These are phyloP conservation scores for Paracoccidioides lutzii DNA, from an alignment of 2,329 filamentous ascomycete species.

Conservation along the genomic window DNA sequence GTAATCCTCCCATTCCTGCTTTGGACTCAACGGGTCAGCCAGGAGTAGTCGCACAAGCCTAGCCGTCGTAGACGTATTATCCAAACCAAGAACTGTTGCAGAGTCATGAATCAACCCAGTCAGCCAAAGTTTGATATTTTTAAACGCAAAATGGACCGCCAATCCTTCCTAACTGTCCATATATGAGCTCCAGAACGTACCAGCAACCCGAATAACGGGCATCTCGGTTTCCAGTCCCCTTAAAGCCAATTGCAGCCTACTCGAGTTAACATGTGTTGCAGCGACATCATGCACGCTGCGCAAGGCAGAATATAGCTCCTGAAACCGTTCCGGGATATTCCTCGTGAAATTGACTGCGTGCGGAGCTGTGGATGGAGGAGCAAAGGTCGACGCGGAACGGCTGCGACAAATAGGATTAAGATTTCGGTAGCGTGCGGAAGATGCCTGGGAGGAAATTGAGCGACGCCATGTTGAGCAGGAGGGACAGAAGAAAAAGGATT, in stretches of 20 bases:
- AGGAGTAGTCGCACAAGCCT: slow-evolving; percentile 55
- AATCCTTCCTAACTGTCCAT: not conserved
- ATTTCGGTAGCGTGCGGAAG: slow-evolving; percentile 3
- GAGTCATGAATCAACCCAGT: not conserved
- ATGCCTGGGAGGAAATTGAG: slow-evolving; percentile 18
- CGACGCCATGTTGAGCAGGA: slow-evolving; percentile 29
- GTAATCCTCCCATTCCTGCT: slow-evolving; percentile 54
- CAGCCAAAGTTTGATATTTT: not conserved
- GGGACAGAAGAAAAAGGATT: slow-evolving; percentile 25
- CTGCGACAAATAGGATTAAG: slow-evolving; percentile 6
- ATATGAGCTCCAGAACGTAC: slow-evolving; percentile 21
- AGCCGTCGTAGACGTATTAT: slow-evolving; percentile 38
- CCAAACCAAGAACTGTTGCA: slow-evolving; percentile 36
- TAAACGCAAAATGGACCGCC: not conserved
- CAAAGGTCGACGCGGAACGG: slow-evolving; percentile 25
- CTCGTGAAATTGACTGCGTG: slow-evolving; percentile 42
- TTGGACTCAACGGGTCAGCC: slow-evolving; percentile 53
- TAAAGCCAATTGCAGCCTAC: slow-evolving; percentile 46
- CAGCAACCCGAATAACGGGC: slow-evolving; percentile 44
- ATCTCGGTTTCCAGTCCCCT: slow-evolving; percentile 43
- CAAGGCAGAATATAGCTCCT: slow-evolving; percentile 42
- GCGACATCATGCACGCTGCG: slow-evolving; percentile 40
- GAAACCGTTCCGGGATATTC: slow-evolving; percentile 39
- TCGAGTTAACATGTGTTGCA: slow-evolving; percentile 44
- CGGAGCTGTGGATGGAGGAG: slow-evolving; percentile 37